Evolutionary conservation across 2,329 filamentous ascomycete genomes (phyloP), one percentile per base, ranked within the genome.

Genomic region (Aspergillus intermedius): DNA sequence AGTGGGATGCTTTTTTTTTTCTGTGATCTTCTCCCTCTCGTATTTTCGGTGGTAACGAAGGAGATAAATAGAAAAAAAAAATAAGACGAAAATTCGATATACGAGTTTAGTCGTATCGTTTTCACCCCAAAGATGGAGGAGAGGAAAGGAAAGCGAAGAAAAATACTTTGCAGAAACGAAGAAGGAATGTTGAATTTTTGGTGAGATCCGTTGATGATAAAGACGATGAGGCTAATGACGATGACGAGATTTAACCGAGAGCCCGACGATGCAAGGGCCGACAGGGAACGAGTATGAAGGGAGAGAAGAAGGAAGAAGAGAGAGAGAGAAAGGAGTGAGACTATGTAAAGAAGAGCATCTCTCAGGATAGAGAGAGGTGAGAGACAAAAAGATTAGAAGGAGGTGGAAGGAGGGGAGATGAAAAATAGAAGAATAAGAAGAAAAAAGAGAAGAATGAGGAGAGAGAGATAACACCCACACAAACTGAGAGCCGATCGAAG

Each of bases 271-370:
- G 41, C 50, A 48, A 54, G 48, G 43, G 47, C 46, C 47, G 35
- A 53, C 52, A 46, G 47, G 45, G 48, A 50, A 55, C 34, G 30
- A 53, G 49, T 55, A 50, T 54, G 50, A 55, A 37, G 54, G 50
- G 48, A 30, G 49, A 51, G 46, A 52, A 10, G 42, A 19, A 19
- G 17, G 17, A 19, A 19, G 3, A 19, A 37, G n/a, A 37, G n/a
- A 15, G 15, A 37, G 17, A 37, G 15, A 40, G 19, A 45, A 43
- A 15, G 43, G 52, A 46, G 51, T 55, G 39, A 51, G 39, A 23
- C 45, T 43, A 28, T 37, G 21, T 23, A 42, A 51, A 34, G 32
- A n/a, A 42, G 43, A 25, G 28, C 9, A 44, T 35, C 42, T 48
- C 37, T 44, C 12, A 41, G 42, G 47, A 48, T 50, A 54, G 42